Evolutionary conservation across 192 early-diverging fungal genomes (phyloP), one percentile per base, ranked within the genome.

Genomic region (Podila epigama): DNA sequence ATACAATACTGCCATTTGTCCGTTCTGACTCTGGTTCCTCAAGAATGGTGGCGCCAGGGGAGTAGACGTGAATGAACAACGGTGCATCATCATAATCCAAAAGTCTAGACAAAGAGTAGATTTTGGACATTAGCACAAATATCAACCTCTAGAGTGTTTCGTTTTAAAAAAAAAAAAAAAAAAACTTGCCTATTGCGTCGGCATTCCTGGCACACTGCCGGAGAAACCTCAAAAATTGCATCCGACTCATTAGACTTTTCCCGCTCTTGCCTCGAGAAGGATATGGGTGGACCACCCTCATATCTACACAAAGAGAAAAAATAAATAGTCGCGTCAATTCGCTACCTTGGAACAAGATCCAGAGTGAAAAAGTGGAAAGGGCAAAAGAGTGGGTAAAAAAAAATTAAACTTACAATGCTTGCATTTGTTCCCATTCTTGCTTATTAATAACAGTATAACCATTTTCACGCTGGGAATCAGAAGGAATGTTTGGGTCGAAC

Each of bases 401-500:
- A 12, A 22, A 32, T 56, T 12, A 3, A 20, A 33, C 66, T 40
- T 77, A 77, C 73, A 64, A 27, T 11, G 60, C 50, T 9, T 18
- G 48, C 15, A 77, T 48, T 32, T 40, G 41, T 4, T 28, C 31
- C 73, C 73, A 77, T 10, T 77, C 60, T 15, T 53, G 39, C 5
- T 63, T 66, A 2, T 39, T 61, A 13, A 77, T 16, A 3, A 77
- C 32, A 27, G 12, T 16, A 18, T 68, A 35, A 27, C 35, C 66
- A 22, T 53, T 34, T 5, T 58, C 35, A 33, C 58, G 40, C n/a
- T 64, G 37, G 29, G 27, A 32, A 39, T 77, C 73, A 1, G 34
- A 20, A 1, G 22, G 1, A n/a, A 58, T 52, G 7, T 68, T n/a
- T 4, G 68, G 37, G 44, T 77, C 66, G 41, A 63, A 77, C 3